Percentiles rank a stretch among this genome's conserved stretches.
These are phyloP conservation scores for Trifolium pratense DNA, from an alignment of 306 rosid genomes.

Conservation along the genomic window DNA sequence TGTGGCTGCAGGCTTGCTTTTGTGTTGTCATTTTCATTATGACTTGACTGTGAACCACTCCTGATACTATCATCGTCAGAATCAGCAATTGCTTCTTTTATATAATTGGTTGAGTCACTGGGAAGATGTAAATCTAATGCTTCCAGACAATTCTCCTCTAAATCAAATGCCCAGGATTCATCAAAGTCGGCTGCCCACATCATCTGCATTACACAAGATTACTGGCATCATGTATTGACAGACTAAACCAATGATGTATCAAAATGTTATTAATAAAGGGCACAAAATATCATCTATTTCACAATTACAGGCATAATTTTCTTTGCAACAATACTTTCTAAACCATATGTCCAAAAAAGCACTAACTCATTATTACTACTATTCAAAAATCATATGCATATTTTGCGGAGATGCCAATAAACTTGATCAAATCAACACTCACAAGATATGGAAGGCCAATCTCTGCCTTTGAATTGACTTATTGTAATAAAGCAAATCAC, in stretches of 20 bases:
- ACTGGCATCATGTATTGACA: constrained; percentile 32
- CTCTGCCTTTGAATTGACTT: constrained; percentile 19
- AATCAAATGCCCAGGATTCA: constrained; percentile 64
- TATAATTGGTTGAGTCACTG: constrained; percentile 53
- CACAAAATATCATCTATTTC: constrained; percentile 5
- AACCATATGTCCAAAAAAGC: constrained; percentile 11
- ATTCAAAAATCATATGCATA: constrained; percentile 23
- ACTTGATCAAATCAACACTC: constrained; percentile 25
- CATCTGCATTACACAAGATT: constrained; percentile 65
- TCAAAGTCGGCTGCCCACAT: constrained; percentile 99
- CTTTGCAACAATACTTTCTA: constrained; percentile 19
- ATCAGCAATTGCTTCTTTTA: constrained; percentile 50
- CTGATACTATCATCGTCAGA: constrained; percentile 50
- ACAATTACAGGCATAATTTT: constrained; percentile 26
- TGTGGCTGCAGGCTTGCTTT: constrained; percentile 51
- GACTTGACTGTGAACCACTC: constrained; percentile 53
- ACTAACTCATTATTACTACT: constrained; percentile 17
- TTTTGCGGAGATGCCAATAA: constrained; percentile 22
- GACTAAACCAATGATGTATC: constrained; percentile 23
- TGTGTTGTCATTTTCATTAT: constrained; percentile 46
- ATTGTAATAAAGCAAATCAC: constrained; percentile 7
- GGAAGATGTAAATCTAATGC: constrained; percentile 72
- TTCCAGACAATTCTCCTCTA: constrained; percentile 72
- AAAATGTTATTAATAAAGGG: constrained; percentile 8
- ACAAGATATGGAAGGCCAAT: constrained; percentile 21